Evolutionary conservation across 225 moss, liverwort and hornwort species (phyloP), one percentile per base, ranked within the genome.

Genomic region (Physcomitrium patens): DNA sequence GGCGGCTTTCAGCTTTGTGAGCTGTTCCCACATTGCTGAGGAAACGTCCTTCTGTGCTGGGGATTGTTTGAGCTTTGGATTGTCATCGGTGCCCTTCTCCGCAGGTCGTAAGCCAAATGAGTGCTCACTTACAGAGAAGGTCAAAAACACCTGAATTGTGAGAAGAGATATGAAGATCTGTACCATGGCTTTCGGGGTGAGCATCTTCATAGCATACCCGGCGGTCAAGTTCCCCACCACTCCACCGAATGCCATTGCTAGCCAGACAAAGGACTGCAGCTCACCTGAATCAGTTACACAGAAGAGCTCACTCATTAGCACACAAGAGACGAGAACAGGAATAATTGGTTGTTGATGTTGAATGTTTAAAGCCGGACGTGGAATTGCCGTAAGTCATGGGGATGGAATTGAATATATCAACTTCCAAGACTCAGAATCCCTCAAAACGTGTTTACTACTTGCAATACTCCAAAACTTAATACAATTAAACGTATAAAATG

Each of bases 241-340:
- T 0, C 91, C 93, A 8, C 93, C 90, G 7, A 58, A 69, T 12
- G 91, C 93, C 83, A 88, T 83, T 54, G 87, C 74, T 22, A 90
- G 55, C 93, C 91, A 93, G 0, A 82, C 90, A 54, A 94, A 87
- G 2, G 93, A 86, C 78, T 94, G 89, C 0, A 90, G 72, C 76
- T 93, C 93, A 77, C 93, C 91, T 84, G 85, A 44, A 83, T 13
- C 24, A 15, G 45, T 42, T 15, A 20, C 47, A 45, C 63, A 41
- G 9, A 67, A 67, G 55, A 41, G 0, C 23, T 31, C 27, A 10
- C 1, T 5, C 31, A 23, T 63, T 47, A 70, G 31, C 27, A 67
- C 12, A 47, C 72, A 61, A 63, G 10, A 22, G 58, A 48, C 31
- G 48, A 53, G 41, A 10, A 12, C 9, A 27, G 3, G 12, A 26